A percentile compares a stretch with the other conserved stretches of the same genome.
These are phyloP conservation scores for Yamadazyma friedrichii DNA, from an alignment of 1,139 yeast genomes.

Conservation along the genomic window DNA sequence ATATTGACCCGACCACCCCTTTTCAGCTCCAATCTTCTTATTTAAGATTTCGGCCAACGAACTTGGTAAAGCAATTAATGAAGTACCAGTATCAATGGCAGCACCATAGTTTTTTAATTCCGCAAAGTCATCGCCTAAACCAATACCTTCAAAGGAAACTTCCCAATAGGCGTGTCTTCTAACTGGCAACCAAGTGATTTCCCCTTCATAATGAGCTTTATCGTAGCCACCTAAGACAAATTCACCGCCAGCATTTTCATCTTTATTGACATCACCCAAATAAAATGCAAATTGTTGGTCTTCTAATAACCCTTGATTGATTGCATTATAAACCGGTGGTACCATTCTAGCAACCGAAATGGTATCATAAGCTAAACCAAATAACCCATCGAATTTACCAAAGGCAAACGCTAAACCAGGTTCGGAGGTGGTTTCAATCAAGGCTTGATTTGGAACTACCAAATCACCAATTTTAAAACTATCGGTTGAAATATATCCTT, in stretches of 20 bases:
- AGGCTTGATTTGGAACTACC: slow-evolving; percentile 80
- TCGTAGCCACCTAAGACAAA: slow-evolving; percentile 96
- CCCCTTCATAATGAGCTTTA: slow-evolving; percentile 68
- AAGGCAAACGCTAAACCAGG: slow-evolving; percentile 98
- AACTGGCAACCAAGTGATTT: slow-evolving; percentile 91
- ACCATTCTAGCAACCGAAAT: slow-evolving; percentile 85
- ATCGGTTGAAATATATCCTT: slow-evolving; percentile 90
- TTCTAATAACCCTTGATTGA: slow-evolving; percentile 76
- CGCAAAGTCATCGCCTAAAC: slow-evolving; percentile 89
- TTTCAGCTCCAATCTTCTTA: slow-evolving; percentile 93
- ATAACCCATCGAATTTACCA: slow-evolving; percentile 96
- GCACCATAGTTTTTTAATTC: slow-evolving; percentile 84
- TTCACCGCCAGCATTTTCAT: slow-evolving; percentile 72
- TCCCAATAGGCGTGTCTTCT: slow-evolving; percentile 99
- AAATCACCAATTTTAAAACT: slow-evolving; percentile 78
- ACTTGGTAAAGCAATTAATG: slow-evolving; percentile 90
- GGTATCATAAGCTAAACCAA: slow-evolving; percentile 91
- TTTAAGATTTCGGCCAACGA: slow-evolving; percentile 93
- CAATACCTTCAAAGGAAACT: slow-evolving; percentile 86
- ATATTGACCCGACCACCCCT: slow-evolving; percentile 97
- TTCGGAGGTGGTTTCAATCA: slow-evolving; percentile 95
- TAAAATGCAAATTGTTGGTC: slow-evolving; percentile 84
- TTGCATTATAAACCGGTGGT: slow-evolving; percentile 92
- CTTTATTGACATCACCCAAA: slow-evolving; percentile 75
- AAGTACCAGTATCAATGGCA: slow-evolving; percentile 97